Percentiles rank a stretch among this genome's conserved stretches.
Conservation (phyloP, 495 filamentous ascomycete species). For the Penicillium lagena region DNA sequence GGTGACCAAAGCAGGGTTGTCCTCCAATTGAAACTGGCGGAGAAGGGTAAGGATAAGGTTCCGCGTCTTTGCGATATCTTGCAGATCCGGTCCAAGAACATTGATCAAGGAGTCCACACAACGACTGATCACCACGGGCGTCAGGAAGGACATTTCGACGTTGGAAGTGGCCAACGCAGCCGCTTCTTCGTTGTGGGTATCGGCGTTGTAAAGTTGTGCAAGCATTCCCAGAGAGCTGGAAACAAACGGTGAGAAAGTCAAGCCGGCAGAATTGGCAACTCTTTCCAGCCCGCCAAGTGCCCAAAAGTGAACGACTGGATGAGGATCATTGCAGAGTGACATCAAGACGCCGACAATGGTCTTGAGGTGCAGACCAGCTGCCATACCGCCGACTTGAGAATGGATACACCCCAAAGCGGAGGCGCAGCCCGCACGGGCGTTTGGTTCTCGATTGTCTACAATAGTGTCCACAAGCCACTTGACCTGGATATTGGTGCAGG, state of each 20-base stretch:
- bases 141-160: conserved; percentile 74
- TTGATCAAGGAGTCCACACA: conserved; percentile 95
- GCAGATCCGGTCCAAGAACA: conserved; percentile 89
- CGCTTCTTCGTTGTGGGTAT: conserved; percentile 86
- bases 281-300: conserved; percentile 81
- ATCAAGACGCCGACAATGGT: conserved; percentile 91
- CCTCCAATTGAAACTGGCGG: conserved; percentile 74
- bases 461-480: conserved; percentile 92
- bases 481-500: conserved; percentile 81
- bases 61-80: conserved; percentile 85
- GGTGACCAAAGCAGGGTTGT: conserved; percentile 61
- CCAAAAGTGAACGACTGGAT: conserved; percentile 94
- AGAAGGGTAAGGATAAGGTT: conserved; percentile 87
- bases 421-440: conserved; percentile 87
- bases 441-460: conserved; percentile 86
- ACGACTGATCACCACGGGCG: conserved; percentile 73
- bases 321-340: conserved; percentile 94
- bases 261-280: conserved; percentile 86
- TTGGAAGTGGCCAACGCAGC: conserved; percentile 75
- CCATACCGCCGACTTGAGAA: conserved; percentile 94
- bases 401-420: conserved; percentile 91
- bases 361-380: conserved; percentile 93
- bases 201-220: conserved; percentile 82
- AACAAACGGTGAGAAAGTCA: conserved; percentile 86
- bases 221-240: conserved; percentile 88